Evolutionary conservation across 768 basidiomycete species (phyloP), one percentile per base, ranked within the genome.

Genomic region (Floccularia luteovirens): DNA sequence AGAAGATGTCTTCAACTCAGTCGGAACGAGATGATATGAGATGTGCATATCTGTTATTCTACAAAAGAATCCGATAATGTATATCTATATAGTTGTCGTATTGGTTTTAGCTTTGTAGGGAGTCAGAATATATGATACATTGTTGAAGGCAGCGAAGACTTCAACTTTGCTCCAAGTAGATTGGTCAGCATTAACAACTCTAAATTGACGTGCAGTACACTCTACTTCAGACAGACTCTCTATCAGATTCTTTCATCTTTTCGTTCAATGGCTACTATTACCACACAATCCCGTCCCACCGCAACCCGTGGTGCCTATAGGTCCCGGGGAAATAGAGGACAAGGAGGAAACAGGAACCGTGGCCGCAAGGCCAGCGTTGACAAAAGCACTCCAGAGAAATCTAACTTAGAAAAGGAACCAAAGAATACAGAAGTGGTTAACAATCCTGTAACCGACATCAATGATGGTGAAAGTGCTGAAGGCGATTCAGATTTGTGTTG

Each of bases 1-100:
- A 1, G 79, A 79, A 28, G 88, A 90, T 52, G 87, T 90, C 43
- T 89, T 89, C 53, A 72, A 66, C 39, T 58, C 66, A 25, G n/a
- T 66, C 71, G 48, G 83, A 85, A 53, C 54, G 54, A 38, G 70
- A 67, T 34, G 70, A 68, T 38, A 49, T 55, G 38, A 72, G 82
- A 48, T 86, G 82, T 59, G 90, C 90, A 19, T 96, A 93, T 63
- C 57, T 96, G 55, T 62, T 92, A 58, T 91, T 94, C 57, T 94
- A 94, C 60, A 66, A 80, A 46, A 65, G 83, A 47, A 53, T 88
- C 30, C 62, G 67, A 44, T 56, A 32, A 44, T 14, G 8, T 17
- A 34, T n/a, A n/a, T n/a, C n/a, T n/a, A n/a, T n/a, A n/a, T n/a
- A n/a, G n/a, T n/a, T n/a, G n/a, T n/a, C n/a, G n/a, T n/a, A n/a